These are phyloP conservation scores for Cicer arietinum DNA, from an alignment of 306 rosid genomes.

Conservation along the genomic window DNA sequence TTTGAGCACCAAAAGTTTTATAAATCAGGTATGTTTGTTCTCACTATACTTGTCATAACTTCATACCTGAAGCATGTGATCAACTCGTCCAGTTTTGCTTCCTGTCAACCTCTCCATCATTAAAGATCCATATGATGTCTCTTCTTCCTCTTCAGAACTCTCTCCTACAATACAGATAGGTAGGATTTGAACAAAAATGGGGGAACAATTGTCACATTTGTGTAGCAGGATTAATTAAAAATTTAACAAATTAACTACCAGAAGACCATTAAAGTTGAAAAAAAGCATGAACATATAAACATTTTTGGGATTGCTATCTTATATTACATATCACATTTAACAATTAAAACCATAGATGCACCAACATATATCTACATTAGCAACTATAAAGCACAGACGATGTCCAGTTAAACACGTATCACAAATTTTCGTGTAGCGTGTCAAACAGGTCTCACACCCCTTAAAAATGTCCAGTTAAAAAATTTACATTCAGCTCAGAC, in stretches of 20 bases:
- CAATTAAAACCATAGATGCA: constrained; percentile 12
- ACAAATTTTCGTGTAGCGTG: neutral
- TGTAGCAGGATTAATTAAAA: constrained; percentile 31
- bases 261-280: constrained; percentile 19
- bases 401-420: neutral
- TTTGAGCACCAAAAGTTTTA: constrained; percentile 30
- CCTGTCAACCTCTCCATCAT: constrained; percentile 90
- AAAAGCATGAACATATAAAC: constrained; percentile 33
- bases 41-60: constrained; percentile 32
- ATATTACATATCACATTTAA: constrained; percentile 6
- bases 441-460: neutral
- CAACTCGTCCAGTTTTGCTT: constrained; percentile 78
- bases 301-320: constrained; percentile 24
- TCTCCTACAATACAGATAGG: constrained; percentile 51
- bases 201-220: constrained; percentile 27
- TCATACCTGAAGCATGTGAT: constrained; percentile 91
- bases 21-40: constrained; percentile 6
- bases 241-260: constrained; percentile 16
- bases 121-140: constrained; percentile 75
- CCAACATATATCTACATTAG: neutral
- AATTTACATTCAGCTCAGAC: too few relatives aligned
- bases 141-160: constrained; percentile 64
- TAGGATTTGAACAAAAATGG: constrained; percentile 20
- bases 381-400: neutral
- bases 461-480: too few relatives aligned